Evolutionary conservation across 139 green algal species (phyloP).

Genomic region (Mesotaenium endlicherianum): DNA sequence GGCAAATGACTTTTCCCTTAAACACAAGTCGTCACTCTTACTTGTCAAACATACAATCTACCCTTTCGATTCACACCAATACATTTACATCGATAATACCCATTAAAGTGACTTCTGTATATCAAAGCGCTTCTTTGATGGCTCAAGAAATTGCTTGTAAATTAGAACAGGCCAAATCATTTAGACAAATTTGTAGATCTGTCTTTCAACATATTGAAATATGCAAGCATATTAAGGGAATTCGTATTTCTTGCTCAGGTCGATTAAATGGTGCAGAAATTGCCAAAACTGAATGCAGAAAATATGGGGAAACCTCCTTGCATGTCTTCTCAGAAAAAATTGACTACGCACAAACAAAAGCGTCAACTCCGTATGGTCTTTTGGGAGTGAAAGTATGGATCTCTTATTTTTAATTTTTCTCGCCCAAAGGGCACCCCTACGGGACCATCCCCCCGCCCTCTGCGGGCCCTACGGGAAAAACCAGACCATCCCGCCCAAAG

Average conservation of each 20-base stretch:
- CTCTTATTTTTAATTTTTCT: slow-evolving; percentile 44
- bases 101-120: slow-evolving; percentile 28
- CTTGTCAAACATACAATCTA: slow-evolving; percentile 28
- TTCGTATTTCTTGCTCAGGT: slow-evolving; percentile 31
- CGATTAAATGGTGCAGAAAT: slow-evolving; percentile 42
- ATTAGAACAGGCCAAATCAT: slow-evolving; percentile 37
- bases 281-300: slow-evolving; percentile 38
- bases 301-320: slow-evolving; percentile 44
- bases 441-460: too few species aligned
- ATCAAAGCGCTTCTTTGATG: slow-evolving; percentile 30
- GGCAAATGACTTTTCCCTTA: background rate
- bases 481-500: too few species aligned
- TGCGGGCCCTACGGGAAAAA: too few species aligned
- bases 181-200: slow-evolving; percentile 32
- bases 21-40: slow-evolving; percentile 17
- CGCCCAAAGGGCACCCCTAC: too few species aligned
- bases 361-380: slow-evolving; percentile 11
- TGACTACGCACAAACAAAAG: slow-evolving; percentile 32
- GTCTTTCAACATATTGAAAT: slow-evolving; percentile 20
- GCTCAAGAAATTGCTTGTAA: slow-evolving; percentile 34
- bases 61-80: slow-evolving; percentile 2
- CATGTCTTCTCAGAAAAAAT: slow-evolving; percentile 42
- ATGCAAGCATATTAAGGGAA: slow-evolving; percentile 24
- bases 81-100: background rate
- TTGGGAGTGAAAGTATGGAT: slow-evolving; percentile 45